These are phyloP conservation scores for Entomortierella beljakovae DNA, from an alignment of 192 early-diverging fungal species.

Conservation along the genomic window DNA sequence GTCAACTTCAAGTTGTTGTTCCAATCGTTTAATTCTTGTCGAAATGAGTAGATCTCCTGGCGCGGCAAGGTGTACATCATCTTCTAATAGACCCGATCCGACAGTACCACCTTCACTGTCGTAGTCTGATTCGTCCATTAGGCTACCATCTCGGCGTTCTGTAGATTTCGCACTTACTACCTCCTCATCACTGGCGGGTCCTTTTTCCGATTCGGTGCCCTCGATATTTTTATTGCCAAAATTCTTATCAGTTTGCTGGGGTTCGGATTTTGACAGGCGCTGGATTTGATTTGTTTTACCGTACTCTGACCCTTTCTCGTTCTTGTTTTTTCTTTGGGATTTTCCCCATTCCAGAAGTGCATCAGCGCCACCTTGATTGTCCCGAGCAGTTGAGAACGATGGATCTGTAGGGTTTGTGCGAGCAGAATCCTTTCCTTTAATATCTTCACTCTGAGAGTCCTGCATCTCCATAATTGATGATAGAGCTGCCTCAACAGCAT, in stretches of 20 bases:
- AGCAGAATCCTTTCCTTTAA: constrained; percentile 1
- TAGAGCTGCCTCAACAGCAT: constrained; percentile 66
- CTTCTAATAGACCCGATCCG: neutral
- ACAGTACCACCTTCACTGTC: neutral
- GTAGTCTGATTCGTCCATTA: neutral
- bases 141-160: neutral
- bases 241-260: no score
- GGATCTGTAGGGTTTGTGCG: constrained; percentile 22
- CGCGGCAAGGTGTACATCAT: constrained; percentile 68
- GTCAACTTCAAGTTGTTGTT: constrained; percentile 64
- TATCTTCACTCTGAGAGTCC: constrained; percentile 21
- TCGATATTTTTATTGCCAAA: no score
- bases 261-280: no score
- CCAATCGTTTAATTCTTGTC: constrained; percentile 61
- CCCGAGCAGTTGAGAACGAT: constrained; percentile 33
- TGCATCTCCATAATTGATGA: constrained; percentile 63
- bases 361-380: constrained; percentile 1
- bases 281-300: no score
- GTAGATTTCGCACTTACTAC: no score
- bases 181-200: no score
- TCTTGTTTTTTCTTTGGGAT: constrained; percentile 13
- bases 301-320: constrained; percentile 15
- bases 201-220: no score
- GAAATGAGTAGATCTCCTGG: constrained; percentile 78
- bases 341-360: constrained; percentile 41